Conservation (phyloP, 371 early-diverging fungal genomes). For the Chytridium lagenaria region DNA sequence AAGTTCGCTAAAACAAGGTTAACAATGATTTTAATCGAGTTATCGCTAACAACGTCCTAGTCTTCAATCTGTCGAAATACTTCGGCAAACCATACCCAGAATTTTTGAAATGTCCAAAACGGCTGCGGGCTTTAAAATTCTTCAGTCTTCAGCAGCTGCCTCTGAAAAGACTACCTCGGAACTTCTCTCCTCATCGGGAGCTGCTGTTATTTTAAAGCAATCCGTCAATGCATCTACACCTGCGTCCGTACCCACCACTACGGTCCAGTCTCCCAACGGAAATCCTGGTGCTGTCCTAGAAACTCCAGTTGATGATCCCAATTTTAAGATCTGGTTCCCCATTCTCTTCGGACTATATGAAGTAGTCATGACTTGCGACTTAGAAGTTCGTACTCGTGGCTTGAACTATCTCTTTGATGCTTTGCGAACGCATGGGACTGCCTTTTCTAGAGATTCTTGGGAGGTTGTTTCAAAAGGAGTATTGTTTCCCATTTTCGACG, state of each 20-base stretch:
- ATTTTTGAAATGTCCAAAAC: conserved; percentile 49
- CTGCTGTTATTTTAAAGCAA: conserved; percentile 22
- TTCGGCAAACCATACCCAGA: conserved; percentile 46
- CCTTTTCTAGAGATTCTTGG: conserved; percentile 82
- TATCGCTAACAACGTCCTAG: too few relatives aligned
- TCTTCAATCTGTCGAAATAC: conserved; percentile 51
- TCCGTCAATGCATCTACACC: conserved; percentile 18
- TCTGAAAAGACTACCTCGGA: conserved; percentile 46
- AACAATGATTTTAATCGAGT: too few relatives aligned
- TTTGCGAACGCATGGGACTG: conserved; percentile 70
- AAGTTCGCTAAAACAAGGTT: conserved; percentile 53
- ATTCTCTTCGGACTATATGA: conserved; percentile 83
- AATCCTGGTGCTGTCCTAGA: background rate
- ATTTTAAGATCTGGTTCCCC: conserved; percentile 82
- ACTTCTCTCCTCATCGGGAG: conserved; percentile 29
- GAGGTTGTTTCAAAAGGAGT: conserved; percentile 79
- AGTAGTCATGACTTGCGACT: conserved; percentile 85
- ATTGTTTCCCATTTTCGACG: conserved; percentile 89
- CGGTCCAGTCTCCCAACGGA: background rate
- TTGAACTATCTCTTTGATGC: conserved; percentile 83
- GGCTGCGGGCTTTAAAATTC: conserved; percentile 38
- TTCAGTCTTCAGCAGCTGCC: conserved; percentile 51
- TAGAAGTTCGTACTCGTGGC: conserved; percentile 89
- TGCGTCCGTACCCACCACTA: background rate
- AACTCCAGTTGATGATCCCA: conserved; percentile 21